Percentiles rank a stretch among this genome's conserved stretches.
Conservation (phyloP, 257 asterid species). For the Solanum lignicaule region DNA sequence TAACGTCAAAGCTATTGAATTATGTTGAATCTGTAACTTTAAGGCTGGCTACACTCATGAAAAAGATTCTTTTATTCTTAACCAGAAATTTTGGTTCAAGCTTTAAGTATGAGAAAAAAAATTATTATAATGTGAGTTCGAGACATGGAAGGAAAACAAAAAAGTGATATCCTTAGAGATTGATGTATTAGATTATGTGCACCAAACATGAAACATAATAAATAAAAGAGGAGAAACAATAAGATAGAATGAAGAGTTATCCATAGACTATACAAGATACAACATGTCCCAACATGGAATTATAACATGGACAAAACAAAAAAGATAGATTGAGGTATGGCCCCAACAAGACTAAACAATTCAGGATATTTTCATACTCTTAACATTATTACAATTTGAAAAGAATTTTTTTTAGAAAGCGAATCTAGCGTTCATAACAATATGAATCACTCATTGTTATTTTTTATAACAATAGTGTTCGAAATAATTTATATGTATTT, state of each 20-base stretch:
- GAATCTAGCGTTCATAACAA: not conserved
- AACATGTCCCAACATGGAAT: not conserved
- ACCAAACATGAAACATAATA: not conserved
- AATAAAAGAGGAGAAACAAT: not conserved
- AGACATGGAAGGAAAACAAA: not conserved
- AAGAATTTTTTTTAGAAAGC: not conserved
- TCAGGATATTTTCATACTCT: not conserved
- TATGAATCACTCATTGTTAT: not conserved
- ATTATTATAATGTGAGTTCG: no score
- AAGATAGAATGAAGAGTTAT: not conserved
- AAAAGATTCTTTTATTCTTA: not conserved
- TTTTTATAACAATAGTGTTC: no score
- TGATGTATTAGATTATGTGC: not conserved
- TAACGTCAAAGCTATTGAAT: not conserved
- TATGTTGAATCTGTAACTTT: no score
- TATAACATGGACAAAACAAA: not conserved
- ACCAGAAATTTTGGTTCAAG: no score
- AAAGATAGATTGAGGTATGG: not conserved
- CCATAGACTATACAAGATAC: not conserved
- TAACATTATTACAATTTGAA: not conserved
- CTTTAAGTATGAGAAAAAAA: not conserved
- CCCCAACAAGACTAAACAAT: not conserved
- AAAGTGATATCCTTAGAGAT: not conserved
- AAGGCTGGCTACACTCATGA: not conserved
- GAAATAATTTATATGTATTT: not conserved